Evolutionary conservation across 441 rosid species (phyloP).

Genomic region (Mallotus repandus): DNA sequence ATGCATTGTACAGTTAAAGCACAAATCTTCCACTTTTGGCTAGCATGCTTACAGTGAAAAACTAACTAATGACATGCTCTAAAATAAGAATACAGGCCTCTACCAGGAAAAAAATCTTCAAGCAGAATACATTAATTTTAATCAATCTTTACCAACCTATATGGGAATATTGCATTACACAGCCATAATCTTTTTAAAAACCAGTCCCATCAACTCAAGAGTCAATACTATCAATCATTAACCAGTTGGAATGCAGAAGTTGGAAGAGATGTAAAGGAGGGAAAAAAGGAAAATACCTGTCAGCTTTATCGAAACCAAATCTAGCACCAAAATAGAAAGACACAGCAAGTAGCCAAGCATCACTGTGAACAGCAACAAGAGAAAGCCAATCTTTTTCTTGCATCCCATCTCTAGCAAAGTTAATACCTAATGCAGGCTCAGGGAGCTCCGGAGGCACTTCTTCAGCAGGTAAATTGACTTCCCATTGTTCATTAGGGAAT

Average conservation of each 20-base stretch:
- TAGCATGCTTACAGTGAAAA: neutral
- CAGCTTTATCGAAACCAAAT: constrained; percentile 55
- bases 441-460: constrained; percentile 68
- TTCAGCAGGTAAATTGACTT: constrained; percentile 78
- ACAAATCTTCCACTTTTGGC: neutral
- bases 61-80: neutral
- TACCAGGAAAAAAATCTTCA: neutral
- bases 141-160: neutral
- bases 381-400: constrained; percentile 64
- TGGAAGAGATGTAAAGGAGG: neutral
- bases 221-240: neutral
- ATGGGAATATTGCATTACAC: neutral
- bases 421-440: constrained; percentile 66
- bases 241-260: neutral
- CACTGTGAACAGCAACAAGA: constrained; percentile 58
- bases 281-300: constrained; percentile 27
- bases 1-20: neutral
- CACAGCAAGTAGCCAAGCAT: constrained; percentile 63
- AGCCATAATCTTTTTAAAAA: neutral
- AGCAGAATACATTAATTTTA: constrained; percentile 4
- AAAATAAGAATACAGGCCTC: neutral
- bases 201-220: neutral
- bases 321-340: constrained; percentile 68
- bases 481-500: constrained; percentile 62
- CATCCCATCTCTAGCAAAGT: constrained; percentile 74